These are phyloP conservation scores for Zanthoxylum bungeanum DNA, from an alignment of 345 rosid species.

Conservation along the genomic window DNA sequence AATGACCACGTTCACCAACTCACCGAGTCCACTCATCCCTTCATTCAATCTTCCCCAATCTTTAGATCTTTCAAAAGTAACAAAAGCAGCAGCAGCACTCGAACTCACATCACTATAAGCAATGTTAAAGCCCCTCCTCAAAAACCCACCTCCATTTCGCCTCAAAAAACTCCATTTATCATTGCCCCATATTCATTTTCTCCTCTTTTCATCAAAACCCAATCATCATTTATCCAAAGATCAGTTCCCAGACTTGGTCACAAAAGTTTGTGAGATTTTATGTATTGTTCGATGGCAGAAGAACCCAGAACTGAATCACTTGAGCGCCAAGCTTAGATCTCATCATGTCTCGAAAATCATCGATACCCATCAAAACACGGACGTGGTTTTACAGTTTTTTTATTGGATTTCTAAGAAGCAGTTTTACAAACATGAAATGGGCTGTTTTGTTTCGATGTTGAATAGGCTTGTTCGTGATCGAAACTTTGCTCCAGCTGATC, in stretches of 20 bases:
- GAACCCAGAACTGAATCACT: conserved; percentile 33
- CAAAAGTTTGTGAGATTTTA: conserved; percentile 33
- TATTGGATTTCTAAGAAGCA: conserved; percentile 49
- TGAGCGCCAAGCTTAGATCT: conserved; percentile 35
- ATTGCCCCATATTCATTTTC: not conserved
- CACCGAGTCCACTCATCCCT: conserved; percentile 3
- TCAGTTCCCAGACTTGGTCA: conserved; percentile 24
- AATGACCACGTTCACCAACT: conserved; percentile 11
- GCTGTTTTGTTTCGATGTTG: conserved; percentile 43
- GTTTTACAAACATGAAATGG: conserved; percentile 49
- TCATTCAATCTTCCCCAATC: not conserved
- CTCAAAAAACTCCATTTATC: not conserved
- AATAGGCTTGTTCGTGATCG: conserved; percentile 45
- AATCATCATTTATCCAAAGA: not conserved
- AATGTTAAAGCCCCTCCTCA: conserved; percentile 21
- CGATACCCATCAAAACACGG: conserved; percentile 30
- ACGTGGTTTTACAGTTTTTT: conserved; percentile 37
- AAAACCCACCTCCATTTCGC: conserved; percentile 5
- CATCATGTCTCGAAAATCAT: conserved; percentile 46
- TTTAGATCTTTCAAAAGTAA: not conserved
- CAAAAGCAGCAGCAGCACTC: not conserved
- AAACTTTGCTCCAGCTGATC: conserved; percentile 40
- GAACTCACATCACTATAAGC: conserved; percentile 4
- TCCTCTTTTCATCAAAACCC: conserved; percentile 24
- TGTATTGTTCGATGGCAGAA: conserved; percentile 39